phyloP scores from a whole-genome alignment of 352 stramenopile species.

The Phytophthora hibernalis region DNA sequence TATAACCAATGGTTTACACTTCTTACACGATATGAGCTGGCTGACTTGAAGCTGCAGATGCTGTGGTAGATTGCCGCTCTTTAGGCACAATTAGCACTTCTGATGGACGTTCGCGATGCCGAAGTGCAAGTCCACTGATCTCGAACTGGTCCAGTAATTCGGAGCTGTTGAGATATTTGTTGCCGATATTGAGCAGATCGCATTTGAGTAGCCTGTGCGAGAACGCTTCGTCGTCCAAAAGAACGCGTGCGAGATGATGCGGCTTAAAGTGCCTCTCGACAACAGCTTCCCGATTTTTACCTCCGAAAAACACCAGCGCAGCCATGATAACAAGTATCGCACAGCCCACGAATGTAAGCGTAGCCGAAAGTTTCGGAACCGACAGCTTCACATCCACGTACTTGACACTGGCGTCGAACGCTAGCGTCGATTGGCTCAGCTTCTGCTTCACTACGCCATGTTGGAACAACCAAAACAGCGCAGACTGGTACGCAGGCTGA shows the following conservation, averaged over 20 bases:
- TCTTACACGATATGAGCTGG: slow-evolving; percentile 37
- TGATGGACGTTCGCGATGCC: slow-evolving; percentile 45
- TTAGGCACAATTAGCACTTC: slow-evolving; percentile 55
- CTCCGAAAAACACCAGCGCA: slow-evolving; percentile 47
- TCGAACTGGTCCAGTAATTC: slow-evolving; percentile 68
- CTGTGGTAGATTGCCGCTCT: slow-evolving; percentile 31
- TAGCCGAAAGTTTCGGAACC: slow-evolving; percentile 43
- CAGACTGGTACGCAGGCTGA: slow-evolving; percentile 53
- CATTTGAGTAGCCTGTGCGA: slow-evolving; percentile 53
- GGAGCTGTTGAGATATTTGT: slow-evolving; percentile 58
- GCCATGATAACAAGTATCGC: slow-evolving; percentile 45
- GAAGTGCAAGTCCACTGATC: slow-evolving; percentile 54
- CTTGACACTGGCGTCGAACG: slow-evolving; percentile 35
- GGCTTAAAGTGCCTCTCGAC: slow-evolving; percentile 58
- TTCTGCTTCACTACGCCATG: slow-evolving; percentile 43
- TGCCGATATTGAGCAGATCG: slow-evolving; percentile 56
- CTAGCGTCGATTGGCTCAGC: slow-evolving; percentile 30
- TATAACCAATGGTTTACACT: slow-evolving; percentile 38
- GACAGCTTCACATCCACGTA: slow-evolving; percentile 46
- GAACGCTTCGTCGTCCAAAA: slow-evolving; percentile 48
- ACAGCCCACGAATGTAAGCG: slow-evolving; percentile 50
- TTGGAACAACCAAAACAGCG: slow-evolving; percentile 66
- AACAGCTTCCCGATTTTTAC: slow-evolving; percentile 48
- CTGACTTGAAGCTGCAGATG: slow-evolving; percentile 31
- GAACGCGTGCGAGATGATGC: slow-evolving; percentile 51